Percentiles rank a stretch among this genome's conserved stretches.
These are phyloP conservation scores for Trametes cingulata DNA, from an alignment of 768 basidiomycete species.

Conservation along the genomic window DNA sequence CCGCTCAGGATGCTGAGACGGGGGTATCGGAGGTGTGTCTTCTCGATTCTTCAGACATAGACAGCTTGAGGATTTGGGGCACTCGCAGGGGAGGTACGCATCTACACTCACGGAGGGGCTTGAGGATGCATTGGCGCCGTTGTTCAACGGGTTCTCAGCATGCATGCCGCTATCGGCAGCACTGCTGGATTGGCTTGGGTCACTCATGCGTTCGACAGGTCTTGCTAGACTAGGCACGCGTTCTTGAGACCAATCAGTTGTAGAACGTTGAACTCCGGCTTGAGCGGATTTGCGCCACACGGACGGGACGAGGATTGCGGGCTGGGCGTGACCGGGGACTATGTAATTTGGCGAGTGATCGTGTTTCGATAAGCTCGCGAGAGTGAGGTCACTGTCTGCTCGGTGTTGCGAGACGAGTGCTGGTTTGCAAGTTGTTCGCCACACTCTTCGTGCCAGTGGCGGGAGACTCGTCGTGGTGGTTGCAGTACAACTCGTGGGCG, in stretches of 20 bases:
- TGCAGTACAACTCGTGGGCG: constrained; percentile 4
- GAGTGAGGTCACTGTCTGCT: not conserved
- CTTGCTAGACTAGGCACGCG: constrained; percentile 6
- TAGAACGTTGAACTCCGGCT: not conserved
- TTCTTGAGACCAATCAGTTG: not conserved
- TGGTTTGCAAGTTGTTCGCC: not conserved
- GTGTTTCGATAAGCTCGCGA: constrained; percentile 3
- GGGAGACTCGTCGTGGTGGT: not conserved
- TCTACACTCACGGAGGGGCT: constrained; percentile 10
- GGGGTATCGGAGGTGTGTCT: not conserved
- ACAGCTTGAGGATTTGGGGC: not conserved
- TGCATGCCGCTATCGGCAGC: not conserved
- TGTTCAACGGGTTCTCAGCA: not conserved
- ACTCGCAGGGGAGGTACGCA: not conserved
- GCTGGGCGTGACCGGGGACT: constrained; percentile 12
- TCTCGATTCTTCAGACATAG: not conserved
- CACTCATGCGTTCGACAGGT: constrained; percentile 13
- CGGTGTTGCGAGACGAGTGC: not conserved
- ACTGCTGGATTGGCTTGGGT: not conserved
- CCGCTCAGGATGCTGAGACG: constrained; percentile 9
- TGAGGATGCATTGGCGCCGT: not conserved
- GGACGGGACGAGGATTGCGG: constrained; percentile 3
- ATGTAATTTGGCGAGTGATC: constrained; percentile 10
- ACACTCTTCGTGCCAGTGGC: not conserved
- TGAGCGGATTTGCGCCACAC: constrained; percentile 4